These are phyloP conservation scores for Allantophomopsis lycopodina DNA, from an alignment of 2,329 filamentous ascomycete species.

Conservation along the genomic window DNA sequence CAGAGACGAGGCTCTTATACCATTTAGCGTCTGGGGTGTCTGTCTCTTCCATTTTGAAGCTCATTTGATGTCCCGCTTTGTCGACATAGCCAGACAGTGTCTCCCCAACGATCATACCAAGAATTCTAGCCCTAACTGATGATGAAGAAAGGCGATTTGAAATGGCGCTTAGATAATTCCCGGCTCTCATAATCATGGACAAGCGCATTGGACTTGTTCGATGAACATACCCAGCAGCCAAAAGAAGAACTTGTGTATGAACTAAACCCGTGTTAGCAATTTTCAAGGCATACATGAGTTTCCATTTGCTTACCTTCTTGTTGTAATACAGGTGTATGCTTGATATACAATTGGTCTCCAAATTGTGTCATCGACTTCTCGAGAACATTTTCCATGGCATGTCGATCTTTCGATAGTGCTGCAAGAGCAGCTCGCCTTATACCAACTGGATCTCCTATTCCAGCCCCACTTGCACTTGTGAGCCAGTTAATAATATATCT, in stretches of 20 bases:
- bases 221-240: conserved; percentile 65
- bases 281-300: conserved; percentile 1
- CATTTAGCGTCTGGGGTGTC: conserved; percentile 58
- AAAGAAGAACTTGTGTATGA: conserved; percentile 64
- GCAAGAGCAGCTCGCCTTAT: conserved; percentile 55
- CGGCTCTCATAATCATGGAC: conserved; percentile 54
- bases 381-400: conserved; percentile 39
- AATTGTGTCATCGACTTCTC: conserved; percentile 63
- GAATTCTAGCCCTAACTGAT: conserved; percentile 60
- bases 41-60: conserved; percentile 75
- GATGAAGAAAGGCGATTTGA: conserved; percentile 76
- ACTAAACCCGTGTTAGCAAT: conserved; percentile 31
- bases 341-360: conserved; percentile 76
- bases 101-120: conserved; percentile 82
- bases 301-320: conserved; percentile 57
- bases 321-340: conserved; percentile 68
- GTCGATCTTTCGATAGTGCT: conserved; percentile 36
- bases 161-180: conserved; percentile 60
- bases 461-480: conserved; percentile 46
- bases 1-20: conserved; percentile 53
- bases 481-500: conserved; percentile 51
- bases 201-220: conserved; percentile 53
- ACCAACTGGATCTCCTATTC: conserved; percentile 46
- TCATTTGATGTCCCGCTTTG: conserved; percentile 58
- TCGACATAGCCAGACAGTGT: conserved; percentile 43